phyloP scores from a whole-genome alignment of 495 filamentous ascomycete genomes.

The Penicillium salamii region DNA sequence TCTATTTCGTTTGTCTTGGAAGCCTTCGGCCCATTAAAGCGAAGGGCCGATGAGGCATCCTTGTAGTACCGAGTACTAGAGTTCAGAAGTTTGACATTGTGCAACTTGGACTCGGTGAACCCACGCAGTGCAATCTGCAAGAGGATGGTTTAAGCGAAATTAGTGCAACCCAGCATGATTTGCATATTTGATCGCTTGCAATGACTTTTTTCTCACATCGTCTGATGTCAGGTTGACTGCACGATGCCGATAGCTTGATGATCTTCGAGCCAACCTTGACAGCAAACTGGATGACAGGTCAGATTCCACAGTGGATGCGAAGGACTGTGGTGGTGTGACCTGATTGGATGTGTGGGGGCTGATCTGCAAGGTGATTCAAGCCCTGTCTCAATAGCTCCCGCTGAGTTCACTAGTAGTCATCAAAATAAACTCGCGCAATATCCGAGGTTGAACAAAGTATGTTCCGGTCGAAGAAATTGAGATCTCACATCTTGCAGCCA shows the following conservation, averaged over 20 bases:
- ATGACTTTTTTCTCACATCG: neutral
- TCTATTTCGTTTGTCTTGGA: slow-evolving; percentile 5
- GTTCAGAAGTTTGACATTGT: neutral
- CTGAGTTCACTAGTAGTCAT: neutral
- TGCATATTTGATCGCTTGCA: neutral
- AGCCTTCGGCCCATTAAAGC: neutral
- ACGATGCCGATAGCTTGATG: slow-evolving; percentile 14
- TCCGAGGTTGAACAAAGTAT: neutral
- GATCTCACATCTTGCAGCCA: neutral
- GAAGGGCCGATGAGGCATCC: neutral
- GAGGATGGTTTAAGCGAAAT: slow-evolving; percentile 10
- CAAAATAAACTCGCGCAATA: neutral
- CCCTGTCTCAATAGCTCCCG: slow-evolving; percentile 6
- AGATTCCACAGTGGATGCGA: slow-evolving; percentile 14
- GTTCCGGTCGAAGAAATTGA: neutral
- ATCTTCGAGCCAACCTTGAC: slow-evolving; percentile 2
- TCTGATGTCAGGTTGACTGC: neutral
- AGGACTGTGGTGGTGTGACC: neutral
- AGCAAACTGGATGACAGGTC: slow-evolving; percentile 18
- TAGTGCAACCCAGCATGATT: neutral
- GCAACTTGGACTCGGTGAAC: neutral
- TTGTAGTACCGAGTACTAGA: neutral
- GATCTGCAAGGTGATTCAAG: slow-evolving; percentile 18
- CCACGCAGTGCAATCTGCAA: slow-evolving; percentile 2
- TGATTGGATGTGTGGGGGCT: slow-evolving; percentile 9